Evolutionary conservation across 2,329 filamentous ascomycete genomes (phyloP).

Genomic region (Penicillium sp.): DNA sequence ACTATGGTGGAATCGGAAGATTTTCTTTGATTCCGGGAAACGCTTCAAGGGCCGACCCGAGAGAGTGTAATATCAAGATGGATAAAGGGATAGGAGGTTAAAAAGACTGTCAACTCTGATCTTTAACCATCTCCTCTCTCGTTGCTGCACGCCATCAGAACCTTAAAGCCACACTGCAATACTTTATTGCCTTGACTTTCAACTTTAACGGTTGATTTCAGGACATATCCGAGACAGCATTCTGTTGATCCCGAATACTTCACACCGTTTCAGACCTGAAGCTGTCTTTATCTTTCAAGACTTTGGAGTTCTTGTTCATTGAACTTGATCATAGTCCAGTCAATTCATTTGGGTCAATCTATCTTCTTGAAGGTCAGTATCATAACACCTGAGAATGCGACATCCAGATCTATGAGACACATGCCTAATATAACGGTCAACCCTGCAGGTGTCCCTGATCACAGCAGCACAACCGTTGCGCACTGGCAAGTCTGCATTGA

Average conservation of each 20-base stretch:
- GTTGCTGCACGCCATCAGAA: neutral
- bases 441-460: slow-evolving; percentile 27
- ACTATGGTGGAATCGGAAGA: neutral
- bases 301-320: too few species aligned
- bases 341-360: neutral
- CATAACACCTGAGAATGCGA: slow-evolving; percentile 11
- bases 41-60: neutral
- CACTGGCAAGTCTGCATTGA: slow-evolving; percentile 20
- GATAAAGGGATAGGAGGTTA: slow-evolving; percentile 1
- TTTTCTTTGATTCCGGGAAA: neutral
- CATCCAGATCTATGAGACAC: slow-evolving; percentile 16
- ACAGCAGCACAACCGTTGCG: slow-evolving; percentile 15
- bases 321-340: neutral
- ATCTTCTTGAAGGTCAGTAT: neutral
- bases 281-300: neutral
- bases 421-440: slow-evolving; percentile 16
- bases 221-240: slow-evolving; percentile 21
- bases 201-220: slow-evolving; percentile 2
- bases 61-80: slow-evolving; percentile 10
- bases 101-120: neutral
- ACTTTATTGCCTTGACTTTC: neutral
- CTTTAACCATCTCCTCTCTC: neutral
- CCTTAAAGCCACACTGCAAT: neutral
- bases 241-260: slow-evolving; percentile 8
- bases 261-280: neutral